Evolutionary conservation across 345 rosid genomes (phyloP).

Genomic region (Cochlearia excelsa): DNA sequence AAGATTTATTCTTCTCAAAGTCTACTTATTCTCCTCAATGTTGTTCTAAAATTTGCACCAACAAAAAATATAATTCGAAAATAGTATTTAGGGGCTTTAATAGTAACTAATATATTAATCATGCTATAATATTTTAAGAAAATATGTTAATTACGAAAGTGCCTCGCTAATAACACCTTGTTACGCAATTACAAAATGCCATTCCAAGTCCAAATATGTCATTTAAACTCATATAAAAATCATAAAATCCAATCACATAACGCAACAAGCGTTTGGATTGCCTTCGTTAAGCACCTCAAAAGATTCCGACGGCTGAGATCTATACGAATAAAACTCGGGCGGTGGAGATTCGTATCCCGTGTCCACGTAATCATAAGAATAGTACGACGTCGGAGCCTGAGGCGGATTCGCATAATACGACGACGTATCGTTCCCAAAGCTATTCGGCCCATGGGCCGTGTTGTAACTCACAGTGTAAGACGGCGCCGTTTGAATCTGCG

Average conservation of each 20-base stretch:
- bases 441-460: slow-evolving; percentile 40
- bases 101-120: too few species aligned
- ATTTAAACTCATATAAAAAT: neutral
- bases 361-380: slow-evolving; percentile 46
- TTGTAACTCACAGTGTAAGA: slow-evolving; percentile 52
- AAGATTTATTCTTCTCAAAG: slow-evolving; percentile 31
- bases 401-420: slow-evolving; percentile 42
- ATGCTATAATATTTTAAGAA: too few species aligned
- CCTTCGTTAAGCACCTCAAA: slow-evolving; percentile 85
- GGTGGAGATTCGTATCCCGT: slow-evolving; percentile 43
- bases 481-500: slow-evolving; percentile 39
- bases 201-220: slow-evolving; percentile 6
- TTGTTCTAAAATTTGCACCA: slow-evolving; percentile 22
- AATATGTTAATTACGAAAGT: neutral
- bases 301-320: slow-evolving; percentile 52
- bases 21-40: slow-evolving; percentile 18
- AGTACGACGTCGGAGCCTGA: slow-evolving; percentile 29
- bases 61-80: slow-evolving; percentile 17
- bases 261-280: slow-evolving; percentile 81
- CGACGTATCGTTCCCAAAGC: slow-evolving; percentile 25
- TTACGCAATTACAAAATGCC: slow-evolving; percentile 2
- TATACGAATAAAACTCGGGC: slow-evolving; percentile 36
- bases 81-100: neutral
- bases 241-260: slow-evolving; percentile 48
- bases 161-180: slow-evolving; percentile 9